Conservation (phyloP, 345 rosid species). For the Angophora floribunda region DNA sequence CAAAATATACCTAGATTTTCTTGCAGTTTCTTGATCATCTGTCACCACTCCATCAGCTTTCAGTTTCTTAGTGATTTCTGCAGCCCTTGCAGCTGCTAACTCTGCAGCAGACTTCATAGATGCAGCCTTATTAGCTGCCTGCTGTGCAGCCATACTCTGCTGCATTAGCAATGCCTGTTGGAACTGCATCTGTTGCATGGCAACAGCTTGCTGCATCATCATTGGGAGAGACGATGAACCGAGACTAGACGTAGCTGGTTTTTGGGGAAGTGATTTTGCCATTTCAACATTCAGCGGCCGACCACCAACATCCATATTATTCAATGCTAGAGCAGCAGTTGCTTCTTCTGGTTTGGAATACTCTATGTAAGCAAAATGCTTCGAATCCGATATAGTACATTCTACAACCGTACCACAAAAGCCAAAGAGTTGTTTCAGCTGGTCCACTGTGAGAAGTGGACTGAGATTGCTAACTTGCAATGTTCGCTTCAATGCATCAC, state of each 20-base stretch:
- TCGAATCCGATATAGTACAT: constrained; percentile 77
- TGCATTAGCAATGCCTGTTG: constrained; percentile 98
- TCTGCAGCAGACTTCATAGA: constrained; percentile 98
- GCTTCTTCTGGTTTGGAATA: constrained; percentile 87
- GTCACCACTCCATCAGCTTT: constrained; percentile 67
- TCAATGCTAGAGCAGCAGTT: constrained; percentile 81
- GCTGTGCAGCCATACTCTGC: constrained; percentile 90
- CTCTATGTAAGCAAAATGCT: constrained; percentile 87
- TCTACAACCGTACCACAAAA: constrained; percentile 87
- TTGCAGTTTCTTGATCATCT: constrained; percentile 50
- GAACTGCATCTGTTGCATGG: constrained; percentile 97
- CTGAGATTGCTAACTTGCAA: constrained; percentile 97
- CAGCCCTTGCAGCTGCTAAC: constrained; percentile 95
- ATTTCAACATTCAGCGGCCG: constrained; percentile 91
- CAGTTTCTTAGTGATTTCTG: constrained; percentile 85
- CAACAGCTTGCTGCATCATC: constrained; percentile 99
- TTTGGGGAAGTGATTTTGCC: constrained; percentile 89
- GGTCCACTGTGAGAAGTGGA: constrained; percentile 84
- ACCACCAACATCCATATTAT: constrained; percentile 92
- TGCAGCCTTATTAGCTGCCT: constrained; percentile 94
- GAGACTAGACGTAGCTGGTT: constrained; percentile 33
- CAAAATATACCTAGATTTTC: constrained; percentile 47
- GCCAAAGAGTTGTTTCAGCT: constrained; percentile 86
- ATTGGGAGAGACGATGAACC: constrained; percentile 79
- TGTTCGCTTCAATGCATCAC: constrained; percentile 61